Evolutionary conservation across 176 grass and related monocot genomes (phyloP), one percentile per base, ranked within the genome.

Genomic region (Chloris gayana): DNA sequence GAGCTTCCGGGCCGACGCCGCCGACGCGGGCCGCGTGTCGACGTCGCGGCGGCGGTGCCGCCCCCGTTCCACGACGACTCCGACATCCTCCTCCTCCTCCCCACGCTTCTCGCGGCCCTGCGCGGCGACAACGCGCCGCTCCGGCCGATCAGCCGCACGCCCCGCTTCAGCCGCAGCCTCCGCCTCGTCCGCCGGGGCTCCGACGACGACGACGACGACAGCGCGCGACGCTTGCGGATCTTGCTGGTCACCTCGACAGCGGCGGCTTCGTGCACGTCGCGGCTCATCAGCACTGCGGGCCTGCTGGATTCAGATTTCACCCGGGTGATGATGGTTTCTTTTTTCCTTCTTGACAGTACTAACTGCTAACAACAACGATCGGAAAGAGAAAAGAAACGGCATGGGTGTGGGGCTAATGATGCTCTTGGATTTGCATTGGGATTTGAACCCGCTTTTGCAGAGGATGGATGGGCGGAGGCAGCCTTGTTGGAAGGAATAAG

Each of bases 1-100:
- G 46, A 97, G 91, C 78, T 93, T 93, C 83, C 94, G 74, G 17
- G 91, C 91, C 46, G 94, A 89, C 72, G 88, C 77, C 7, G 83
- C 56, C 64, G 74, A 76, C 34, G 64, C n/a, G 47, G 77, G 68
- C 31, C 64, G 64, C 49, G 77, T n/a, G 14, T 69, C 77, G n/a
- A 41, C 32, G 26, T 79, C 74, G 22, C 81, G 64, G 47, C 3
- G 37, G 41, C n/a, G 62, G 11, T 10, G 50, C 33, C 18, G 62
- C 37, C n/a, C n/a, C 26, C 45, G 82, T 72, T 83, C 78, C 78
- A 84, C 1, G 88, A 77, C 62, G 80, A 83, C 78, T 87, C 84
- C 21, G 87, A 89, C 78, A 89, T 90, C 69, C 46, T 86, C 80
- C 38, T 45, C 58, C 27, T 46, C 15, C 71, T 34, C 7, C 26